Evolutionary conservation across 352 stramenopile species (phyloP).

Genomic region (Globisporangium emineosum): DNA sequence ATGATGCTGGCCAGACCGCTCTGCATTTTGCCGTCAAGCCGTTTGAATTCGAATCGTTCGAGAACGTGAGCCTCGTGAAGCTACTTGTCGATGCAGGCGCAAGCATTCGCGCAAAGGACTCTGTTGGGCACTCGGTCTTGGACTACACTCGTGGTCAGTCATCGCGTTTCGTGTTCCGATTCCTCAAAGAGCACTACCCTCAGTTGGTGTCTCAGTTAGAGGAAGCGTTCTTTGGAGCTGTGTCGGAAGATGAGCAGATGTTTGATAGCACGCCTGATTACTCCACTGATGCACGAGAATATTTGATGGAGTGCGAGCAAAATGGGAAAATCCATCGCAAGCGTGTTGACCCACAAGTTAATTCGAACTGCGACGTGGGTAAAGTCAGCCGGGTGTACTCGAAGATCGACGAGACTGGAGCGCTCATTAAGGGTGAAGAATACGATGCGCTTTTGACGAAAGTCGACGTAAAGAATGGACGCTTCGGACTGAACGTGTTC

Average conservation of each 20-base stretch:
- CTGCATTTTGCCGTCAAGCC: slow-evolving; percentile 66
- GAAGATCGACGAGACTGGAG: slow-evolving; percentile 25
- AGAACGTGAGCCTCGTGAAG: slow-evolving; percentile 51
- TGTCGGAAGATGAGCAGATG: slow-evolving; percentile 21
- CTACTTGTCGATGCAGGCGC: slow-evolving; percentile 46
- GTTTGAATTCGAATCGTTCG: slow-evolving; percentile 55
- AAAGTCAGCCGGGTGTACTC: slow-evolving; percentile 42
- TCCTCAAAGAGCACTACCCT: slow-evolving; percentile 37
- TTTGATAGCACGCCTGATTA: slow-evolving; percentile 39
- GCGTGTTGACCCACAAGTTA: slow-evolving; percentile 38
- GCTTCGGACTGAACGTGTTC: slow-evolving; percentile 75
- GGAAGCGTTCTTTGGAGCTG: slow-evolving; percentile 25
- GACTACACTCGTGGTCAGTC: slow-evolving; percentile 56
- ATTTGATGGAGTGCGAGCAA: slow-evolving; percentile 46
- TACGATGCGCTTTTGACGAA: slow-evolving; percentile 65
- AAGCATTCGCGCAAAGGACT: slow-evolving; percentile 33
- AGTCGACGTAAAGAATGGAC: slow-evolving; percentile 69
- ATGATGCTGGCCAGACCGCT: slow-evolving; percentile 39
- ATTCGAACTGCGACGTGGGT: slow-evolving; percentile 58
- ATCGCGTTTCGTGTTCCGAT: slow-evolving; percentile 56
- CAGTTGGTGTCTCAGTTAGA: slow-evolving; percentile 24
- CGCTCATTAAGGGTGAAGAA: slow-evolving; percentile 33
- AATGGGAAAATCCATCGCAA: slow-evolving; percentile 56
- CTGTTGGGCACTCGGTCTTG: slow-evolving; percentile 32
- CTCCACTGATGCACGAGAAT: slow-evolving; percentile 42